phyloP scores from a whole-genome alignment of 2,329 filamentous ascomycete species.

The Monilinia laxa region DNA sequence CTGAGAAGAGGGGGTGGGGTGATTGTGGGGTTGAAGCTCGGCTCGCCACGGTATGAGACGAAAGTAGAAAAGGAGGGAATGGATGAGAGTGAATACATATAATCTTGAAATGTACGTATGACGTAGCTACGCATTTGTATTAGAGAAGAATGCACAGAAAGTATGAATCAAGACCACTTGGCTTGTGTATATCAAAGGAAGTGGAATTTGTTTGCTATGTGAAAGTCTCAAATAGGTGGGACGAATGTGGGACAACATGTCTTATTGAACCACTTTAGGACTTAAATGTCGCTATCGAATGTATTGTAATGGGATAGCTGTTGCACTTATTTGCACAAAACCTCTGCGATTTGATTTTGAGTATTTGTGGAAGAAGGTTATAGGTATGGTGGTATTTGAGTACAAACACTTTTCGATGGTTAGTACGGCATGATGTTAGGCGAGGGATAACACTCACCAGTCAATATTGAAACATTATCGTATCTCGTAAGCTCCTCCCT shows the following conservation, averaged over 20 bases:
- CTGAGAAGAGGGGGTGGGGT: neutral
- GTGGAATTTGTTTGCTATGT: neutral
- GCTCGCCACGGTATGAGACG: neutral
- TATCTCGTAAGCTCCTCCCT: neutral
- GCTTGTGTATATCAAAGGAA: neutral
- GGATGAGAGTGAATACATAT: neutral
- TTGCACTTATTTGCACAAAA: neutral
- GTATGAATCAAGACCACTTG: constrained; percentile 3
- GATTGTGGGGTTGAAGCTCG: neutral
- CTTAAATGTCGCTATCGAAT: neutral
- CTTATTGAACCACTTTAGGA: neutral
- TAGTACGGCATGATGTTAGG: neutral
- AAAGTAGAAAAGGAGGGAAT: neutral
- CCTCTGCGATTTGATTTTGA: neutral
- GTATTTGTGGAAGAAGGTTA: neutral
- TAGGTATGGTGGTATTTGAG: neutral
- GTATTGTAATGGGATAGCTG: neutral
- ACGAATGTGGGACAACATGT: constrained; percentile 3
- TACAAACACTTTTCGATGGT: neutral
- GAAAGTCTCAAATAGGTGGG: neutral
- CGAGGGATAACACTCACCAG: neutral
- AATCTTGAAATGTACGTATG: neutral
- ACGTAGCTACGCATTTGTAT: neutral
- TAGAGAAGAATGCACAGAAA: neutral
- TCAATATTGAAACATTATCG: neutral